Percentiles rank a stretch among this genome's conserved stretches.
These are phyloP conservation scores for Diaporthe eres DNA, from an alignment of 2,329 filamentous ascomycete genomes.

Conservation along the genomic window DNA sequence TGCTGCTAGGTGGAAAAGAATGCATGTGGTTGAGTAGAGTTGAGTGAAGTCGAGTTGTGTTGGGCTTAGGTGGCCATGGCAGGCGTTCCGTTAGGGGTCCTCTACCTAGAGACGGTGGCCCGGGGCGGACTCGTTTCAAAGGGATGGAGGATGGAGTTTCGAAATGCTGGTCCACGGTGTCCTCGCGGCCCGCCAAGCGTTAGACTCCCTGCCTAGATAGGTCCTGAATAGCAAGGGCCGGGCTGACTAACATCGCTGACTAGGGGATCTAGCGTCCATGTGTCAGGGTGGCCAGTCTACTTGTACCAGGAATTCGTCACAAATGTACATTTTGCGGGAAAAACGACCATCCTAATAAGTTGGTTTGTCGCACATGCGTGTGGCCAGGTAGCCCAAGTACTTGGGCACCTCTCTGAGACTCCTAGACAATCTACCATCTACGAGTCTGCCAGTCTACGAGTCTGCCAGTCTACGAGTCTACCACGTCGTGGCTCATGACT, in stretches of 20 bases:
- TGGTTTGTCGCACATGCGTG: background rate
- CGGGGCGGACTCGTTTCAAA: constrained; percentile 35
- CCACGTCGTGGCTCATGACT: too few species aligned
- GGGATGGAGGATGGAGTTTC: constrained; percentile 33
- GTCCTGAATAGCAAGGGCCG: constrained; percentile 16
- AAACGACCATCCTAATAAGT: background rate
- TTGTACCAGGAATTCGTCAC: too few species aligned
- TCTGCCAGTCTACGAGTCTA: too few species aligned
- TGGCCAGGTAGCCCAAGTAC: too few species aligned
- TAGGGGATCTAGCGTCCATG: background rate
- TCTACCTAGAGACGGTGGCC: constrained; percentile 10
- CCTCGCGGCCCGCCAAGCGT: constrained; percentile 28
- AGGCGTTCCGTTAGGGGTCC: constrained; percentile 33
- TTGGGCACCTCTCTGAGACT: too few species aligned
- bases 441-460: too few species aligned
- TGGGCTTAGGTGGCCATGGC: constrained; percentile 31
- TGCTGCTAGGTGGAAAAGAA: constrained; percentile 15
- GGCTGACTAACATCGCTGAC: constrained; percentile 13
- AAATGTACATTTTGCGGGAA: too few species aligned
- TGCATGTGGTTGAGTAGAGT: background rate
- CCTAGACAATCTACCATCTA: too few species aligned
- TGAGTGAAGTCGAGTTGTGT: background rate
- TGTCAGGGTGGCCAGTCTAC: background rate
- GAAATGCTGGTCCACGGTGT: constrained; percentile 31
- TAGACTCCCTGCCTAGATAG: background rate